These are phyloP conservation scores for Emmonsiellopsis sp. DNA, from an alignment of 2,329 filamentous ascomycete species.

Conservation along the genomic window DNA sequence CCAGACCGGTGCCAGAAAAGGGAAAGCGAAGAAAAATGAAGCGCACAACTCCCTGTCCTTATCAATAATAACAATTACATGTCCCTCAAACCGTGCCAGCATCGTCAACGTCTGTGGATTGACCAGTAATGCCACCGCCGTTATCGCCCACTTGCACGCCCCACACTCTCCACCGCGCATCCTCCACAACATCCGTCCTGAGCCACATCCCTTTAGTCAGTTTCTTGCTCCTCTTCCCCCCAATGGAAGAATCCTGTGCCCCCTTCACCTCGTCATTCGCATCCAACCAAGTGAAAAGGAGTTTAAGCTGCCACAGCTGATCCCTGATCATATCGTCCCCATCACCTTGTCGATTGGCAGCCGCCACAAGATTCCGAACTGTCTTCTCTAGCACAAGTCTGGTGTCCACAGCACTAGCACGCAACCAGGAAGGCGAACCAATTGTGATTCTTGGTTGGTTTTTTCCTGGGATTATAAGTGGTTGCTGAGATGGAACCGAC, in stretches of 20 bases:
- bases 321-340: conserved; percentile 42
- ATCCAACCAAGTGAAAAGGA: conserved; percentile 61
- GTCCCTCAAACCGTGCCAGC: neutral
- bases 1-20: neutral
- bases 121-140: neutral
- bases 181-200: conserved; percentile 29
- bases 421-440: conserved; percentile 40
- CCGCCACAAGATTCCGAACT: conserved; percentile 23
- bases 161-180: conserved; percentile 33
- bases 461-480: conserved; percentile 17
- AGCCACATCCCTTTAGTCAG: conserved; percentile 27
- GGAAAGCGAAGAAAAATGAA: neutral
- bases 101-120: neutral
- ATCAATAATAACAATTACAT: neutral
- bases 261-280: conserved; percentile 21
- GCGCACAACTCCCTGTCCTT: neutral
- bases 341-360: conserved; percentile 21
- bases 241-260: conserved; percentile 27
- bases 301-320: conserved; percentile 50
- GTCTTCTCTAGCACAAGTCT: conserved; percentile 55
- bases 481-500: conserved; percentile 26
- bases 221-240: conserved; percentile 16
- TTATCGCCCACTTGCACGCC: conserved; percentile 24
- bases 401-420: conserved; percentile 59
- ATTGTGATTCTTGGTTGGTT: conserved; percentile 30